Conservation (phyloP, 1,284 basidiomycete genomes). For the Athelia psychrophila region DNA sequence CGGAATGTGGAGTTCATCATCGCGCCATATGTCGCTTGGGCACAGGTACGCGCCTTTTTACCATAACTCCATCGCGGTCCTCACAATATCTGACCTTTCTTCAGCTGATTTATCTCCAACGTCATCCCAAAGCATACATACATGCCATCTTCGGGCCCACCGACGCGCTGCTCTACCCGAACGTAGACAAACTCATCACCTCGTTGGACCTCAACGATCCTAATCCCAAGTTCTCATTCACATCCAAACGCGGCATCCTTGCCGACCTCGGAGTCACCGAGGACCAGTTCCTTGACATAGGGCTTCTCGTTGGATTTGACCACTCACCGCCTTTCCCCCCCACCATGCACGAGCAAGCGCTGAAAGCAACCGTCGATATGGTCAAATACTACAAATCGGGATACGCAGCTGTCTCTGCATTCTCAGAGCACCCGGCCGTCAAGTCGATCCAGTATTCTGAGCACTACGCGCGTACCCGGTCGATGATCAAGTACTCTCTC, state of each 20-base stretch:
- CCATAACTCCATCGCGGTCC: slow-evolving; percentile 3
- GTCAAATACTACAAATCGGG: slow-evolving; percentile 89
- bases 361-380: slow-evolving; percentile 86
- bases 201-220: slow-evolving; percentile 71
- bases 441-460: slow-evolving; percentile 80
- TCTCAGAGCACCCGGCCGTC: slow-evolving; percentile 75
- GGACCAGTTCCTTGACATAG: slow-evolving; percentile 95
- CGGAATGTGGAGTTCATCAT: slow-evolving; percentile 95
- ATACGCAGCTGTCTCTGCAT: slow-evolving; percentile 75
- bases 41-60: slow-evolving; percentile 76
- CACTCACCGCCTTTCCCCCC: slow-evolving; percentile 87
- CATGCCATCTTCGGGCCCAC: slow-evolving; percentile 93
- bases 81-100: slow-evolving; percentile 8
- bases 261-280: slow-evolving; percentile 75
- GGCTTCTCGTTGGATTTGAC: slow-evolving; percentile 90
- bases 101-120: slow-evolving; percentile 91
- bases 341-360: slow-evolving; percentile 71
- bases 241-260: slow-evolving; percentile 79
- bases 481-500: slow-evolving; percentile 92
- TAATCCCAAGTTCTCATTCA: slow-evolving; percentile 78
- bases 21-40: slow-evolving; percentile 92
- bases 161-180: slow-evolving; percentile 88
- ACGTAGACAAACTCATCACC: slow-evolving; percentile 90
- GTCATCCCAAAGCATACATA: slow-evolving; percentile 92
- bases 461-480: slow-evolving; percentile 85